A percentile compares a stretch with the other conserved stretches of the same genome.
phyloP scores from a whole-genome alignment of 306 rosid species.

The Bauhinia variegata region DNA sequence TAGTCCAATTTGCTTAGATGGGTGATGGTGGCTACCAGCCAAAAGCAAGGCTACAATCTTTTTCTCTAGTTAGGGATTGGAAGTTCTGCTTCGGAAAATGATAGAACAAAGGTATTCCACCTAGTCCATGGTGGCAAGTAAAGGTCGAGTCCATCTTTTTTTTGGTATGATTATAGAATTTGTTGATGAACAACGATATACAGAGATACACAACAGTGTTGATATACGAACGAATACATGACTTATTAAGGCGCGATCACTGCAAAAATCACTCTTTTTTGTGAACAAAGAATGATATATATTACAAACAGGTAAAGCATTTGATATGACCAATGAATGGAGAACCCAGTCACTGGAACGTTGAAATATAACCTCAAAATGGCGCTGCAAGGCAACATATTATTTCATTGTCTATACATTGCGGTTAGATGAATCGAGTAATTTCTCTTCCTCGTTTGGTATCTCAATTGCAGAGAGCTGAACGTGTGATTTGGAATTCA shows the following conservation, averaged over 20 bases:
- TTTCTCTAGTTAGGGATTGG: too few relatives aligned
- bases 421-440: constrained; percentile 62
- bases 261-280: constrained; percentile 23
- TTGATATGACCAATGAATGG: constrained; percentile 31
- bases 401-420: constrained; percentile 55
- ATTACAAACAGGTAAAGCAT: constrained; percentile 31
- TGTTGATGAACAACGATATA: background rate
- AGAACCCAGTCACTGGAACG: constrained; percentile 39
- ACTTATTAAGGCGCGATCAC: constrained; percentile 3
- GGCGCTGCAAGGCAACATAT: constrained; percentile 32
- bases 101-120: too few relatives aligned
- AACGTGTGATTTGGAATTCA: constrained; percentile 64
- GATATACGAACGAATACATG: constrained; percentile 10
- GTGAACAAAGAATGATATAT: constrained; percentile 41
- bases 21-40: too few relatives aligned
- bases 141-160: constrained; percentile 15
- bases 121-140: background rate
- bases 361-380: too few relatives aligned
- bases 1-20: background rate
- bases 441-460: constrained; percentile 69
- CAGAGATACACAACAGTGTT: constrained; percentile 8
- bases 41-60: too few relatives aligned
- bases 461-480: constrained; percentile 60
- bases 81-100: too few relatives aligned
- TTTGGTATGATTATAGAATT: constrained; percentile 2